A percentile compares a stretch with the other conserved stretches of the same genome.
These are phyloP conservation scores for Sclerotinia nivalis DNA, from an alignment of 2,329 filamentous ascomycete genomes.

Conservation along the genomic window DNA sequence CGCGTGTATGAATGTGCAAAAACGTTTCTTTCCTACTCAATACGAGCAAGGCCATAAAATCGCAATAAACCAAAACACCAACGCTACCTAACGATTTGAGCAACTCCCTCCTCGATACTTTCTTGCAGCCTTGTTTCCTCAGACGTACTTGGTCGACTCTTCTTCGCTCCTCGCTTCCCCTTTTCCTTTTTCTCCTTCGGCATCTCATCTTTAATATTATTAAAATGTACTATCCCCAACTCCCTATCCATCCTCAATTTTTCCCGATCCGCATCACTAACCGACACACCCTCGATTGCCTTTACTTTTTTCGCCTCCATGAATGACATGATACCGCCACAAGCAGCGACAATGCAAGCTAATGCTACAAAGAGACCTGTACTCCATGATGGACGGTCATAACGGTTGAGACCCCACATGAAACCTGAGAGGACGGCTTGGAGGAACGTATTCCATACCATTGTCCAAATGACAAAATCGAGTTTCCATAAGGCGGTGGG, in stretches of 20 bases:
- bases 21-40: neutral
- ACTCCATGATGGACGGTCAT: slow-evolving; percentile 73
- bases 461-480: slow-evolving; percentile 77
- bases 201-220: slow-evolving; percentile 55
- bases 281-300: slow-evolving; percentile 67
- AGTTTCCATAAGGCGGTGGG: slow-evolving; percentile 73
- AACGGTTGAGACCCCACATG: slow-evolving; percentile 81
- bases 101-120: neutral
- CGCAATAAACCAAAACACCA: neutral
- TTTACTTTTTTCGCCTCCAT: slow-evolving; percentile 72
- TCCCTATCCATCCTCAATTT: slow-evolving; percentile 55
- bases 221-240: slow-evolving; percentile 58
- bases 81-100: neutral
- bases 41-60: neutral
- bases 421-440: slow-evolving; percentile 72
- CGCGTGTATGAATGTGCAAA: too few species aligned
- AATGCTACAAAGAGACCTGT: slow-evolving; percentile 78
- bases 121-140: neutral
- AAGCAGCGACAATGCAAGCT: slow-evolving; percentile 67
- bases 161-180: slow-evolving; percentile 21
- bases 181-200: slow-evolving; percentile 47
- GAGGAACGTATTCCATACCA: slow-evolving; percentile 76
- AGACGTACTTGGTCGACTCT: neutral
- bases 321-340: slow-evolving; percentile 70
- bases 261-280: slow-evolving; percentile 56